Evolutionary conservation across 164 flowering plant species (phyloP).

Genomic region (Berberis thunbergii): DNA sequence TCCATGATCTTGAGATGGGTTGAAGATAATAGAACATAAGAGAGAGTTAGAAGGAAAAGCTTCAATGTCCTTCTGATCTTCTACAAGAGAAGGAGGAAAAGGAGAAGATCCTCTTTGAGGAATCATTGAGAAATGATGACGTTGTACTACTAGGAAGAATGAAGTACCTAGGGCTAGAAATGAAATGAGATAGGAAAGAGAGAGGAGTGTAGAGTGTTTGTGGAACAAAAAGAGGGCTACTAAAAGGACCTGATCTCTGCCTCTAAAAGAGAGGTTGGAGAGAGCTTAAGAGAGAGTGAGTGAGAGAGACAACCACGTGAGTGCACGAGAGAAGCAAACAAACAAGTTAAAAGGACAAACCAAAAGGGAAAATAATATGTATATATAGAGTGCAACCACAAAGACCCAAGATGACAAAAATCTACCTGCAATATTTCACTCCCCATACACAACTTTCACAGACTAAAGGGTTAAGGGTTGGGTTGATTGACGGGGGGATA

Average conservation of each 20-base stretch:
- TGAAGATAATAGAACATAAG: conserved; percentile 21
- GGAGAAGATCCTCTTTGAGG: not conserved
- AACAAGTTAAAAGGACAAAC: conserved; percentile 29
- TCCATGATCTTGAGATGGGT: conserved; percentile 21
- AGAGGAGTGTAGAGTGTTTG: not conserved
- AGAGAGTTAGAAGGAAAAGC: conserved; percentile 24
- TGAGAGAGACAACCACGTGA: conserved; percentile 40
- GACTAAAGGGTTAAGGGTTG: not conserved
- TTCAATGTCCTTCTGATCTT: conserved; percentile 12
- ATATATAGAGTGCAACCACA: conserved; percentile 39
- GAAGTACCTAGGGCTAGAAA: too few relatives aligned
- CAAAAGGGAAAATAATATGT: conserved; percentile 14
- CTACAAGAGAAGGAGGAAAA: not conserved
- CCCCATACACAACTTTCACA: not conserved
- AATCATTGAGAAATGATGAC: not conserved
- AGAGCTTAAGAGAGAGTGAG: not conserved
- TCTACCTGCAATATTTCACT: not conserved
- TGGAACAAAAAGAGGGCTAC: not conserved
- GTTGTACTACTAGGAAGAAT: too few relatives aligned
- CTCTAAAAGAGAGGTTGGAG: not conserved
- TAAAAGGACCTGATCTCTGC: not conserved
- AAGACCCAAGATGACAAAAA: conserved; percentile 17
- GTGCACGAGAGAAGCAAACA: conserved; percentile 15
- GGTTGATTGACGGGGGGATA: too few relatives aligned
- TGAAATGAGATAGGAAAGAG: too few relatives aligned